phyloP scores from a whole-genome alignment of 208 protist species.

The Crithidia mellificae region DNA sequence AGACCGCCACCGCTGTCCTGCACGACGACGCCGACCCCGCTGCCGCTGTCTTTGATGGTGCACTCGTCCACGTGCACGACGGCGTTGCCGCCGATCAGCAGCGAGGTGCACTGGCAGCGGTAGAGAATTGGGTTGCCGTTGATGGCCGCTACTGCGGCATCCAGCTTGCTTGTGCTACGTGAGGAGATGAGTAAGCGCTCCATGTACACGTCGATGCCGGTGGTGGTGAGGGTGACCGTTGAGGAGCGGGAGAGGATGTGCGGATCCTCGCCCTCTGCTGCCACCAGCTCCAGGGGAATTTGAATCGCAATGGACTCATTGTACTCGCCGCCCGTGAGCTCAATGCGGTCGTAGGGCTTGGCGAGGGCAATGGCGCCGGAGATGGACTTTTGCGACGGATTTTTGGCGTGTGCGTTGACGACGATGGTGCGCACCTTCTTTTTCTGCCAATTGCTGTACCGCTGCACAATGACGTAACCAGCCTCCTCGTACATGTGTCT shows the following conservation, averaged over 20 bases:
- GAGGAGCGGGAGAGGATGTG: slow-evolving; percentile 64
- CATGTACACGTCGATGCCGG: slow-evolving; percentile 65
- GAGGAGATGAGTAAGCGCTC: slow-evolving; percentile 65
- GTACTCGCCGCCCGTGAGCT: slow-evolving; percentile 84
- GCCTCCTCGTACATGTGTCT: slow-evolving; percentile 28
- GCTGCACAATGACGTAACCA: slow-evolving; percentile 65
- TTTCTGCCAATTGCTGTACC: slow-evolving; percentile 84
- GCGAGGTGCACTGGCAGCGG: slow-evolving; percentile 64
- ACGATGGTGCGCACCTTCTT: slow-evolving; percentile 86
- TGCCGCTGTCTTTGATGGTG: slow-evolving; percentile 69
- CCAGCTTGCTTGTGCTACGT: slow-evolving; percentile 58
- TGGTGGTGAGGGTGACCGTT: slow-evolving; percentile 65
- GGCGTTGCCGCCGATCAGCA: slow-evolving; percentile 65
- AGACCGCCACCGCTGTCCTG: slow-evolving; percentile 59
- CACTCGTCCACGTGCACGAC: slow-evolving; percentile 53
- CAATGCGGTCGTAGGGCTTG: slow-evolving; percentile 85
- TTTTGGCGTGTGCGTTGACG: slow-evolving; percentile 75
- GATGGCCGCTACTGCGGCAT: slow-evolving; percentile 58
- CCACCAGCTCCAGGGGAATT: slow-evolving; percentile 81
- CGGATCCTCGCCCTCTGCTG: slow-evolving; percentile 83
- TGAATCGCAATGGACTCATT: slow-evolving; percentile 66
- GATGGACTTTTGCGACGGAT: slow-evolving; percentile 56
- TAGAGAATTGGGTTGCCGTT: slow-evolving; percentile 62
- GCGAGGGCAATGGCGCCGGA: slow-evolving; percentile 62
- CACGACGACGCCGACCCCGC: slow-evolving; percentile 71